A percentile compares a stretch with the other conserved stretches of the same genome.
phyloP scores from a whole-genome alignment of 805 yeast species.

The Candida michaelii region DNA sequence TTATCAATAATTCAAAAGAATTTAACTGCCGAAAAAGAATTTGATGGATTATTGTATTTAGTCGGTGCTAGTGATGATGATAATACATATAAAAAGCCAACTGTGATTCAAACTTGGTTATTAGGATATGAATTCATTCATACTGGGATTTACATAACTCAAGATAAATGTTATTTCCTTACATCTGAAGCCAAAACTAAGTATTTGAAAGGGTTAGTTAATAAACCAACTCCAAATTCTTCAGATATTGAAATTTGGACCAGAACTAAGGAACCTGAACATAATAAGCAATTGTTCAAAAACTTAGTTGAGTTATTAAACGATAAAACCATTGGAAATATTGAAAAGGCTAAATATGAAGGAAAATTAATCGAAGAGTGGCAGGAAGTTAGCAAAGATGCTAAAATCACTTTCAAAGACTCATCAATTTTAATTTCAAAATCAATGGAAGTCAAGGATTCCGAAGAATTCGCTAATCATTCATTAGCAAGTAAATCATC shows the following conservation, averaged over 20 bases:
- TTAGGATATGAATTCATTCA: constrained; percentile 96
- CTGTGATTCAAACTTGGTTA: constrained; percentile 86
- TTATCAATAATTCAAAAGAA: constrained; percentile 41
- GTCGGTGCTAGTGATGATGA: constrained; percentile 87
- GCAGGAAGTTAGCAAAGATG: constrained; percentile 43
- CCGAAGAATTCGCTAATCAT: constrained; percentile 65
- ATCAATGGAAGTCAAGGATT: constrained; percentile 73
- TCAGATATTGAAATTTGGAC: constrained; percentile 58
- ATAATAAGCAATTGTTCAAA: constrained; percentile 64
- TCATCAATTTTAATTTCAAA: constrained; percentile 50
- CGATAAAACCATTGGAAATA: constrained; percentile 53
- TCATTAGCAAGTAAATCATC: constrained; percentile 76
- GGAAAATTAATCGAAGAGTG: constrained; percentile 88
- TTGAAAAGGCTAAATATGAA: constrained; percentile 72
- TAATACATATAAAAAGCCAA: constrained; percentile 85
- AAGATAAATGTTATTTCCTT: constrained; percentile 58
- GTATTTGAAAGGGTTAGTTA: constrained; percentile 61
- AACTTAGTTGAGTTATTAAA: constrained; percentile 53
- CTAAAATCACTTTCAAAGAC: constrained; percentile 46
- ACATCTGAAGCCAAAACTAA: constrained; percentile 86
- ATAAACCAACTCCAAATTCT: constrained; percentile 38
- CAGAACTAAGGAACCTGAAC: constrained; percentile 78
- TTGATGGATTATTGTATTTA: constrained; percentile 49
- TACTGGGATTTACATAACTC: constrained; percentile 67
- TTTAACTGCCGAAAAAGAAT: constrained; percentile 23